Evolutionary conservation across 495 filamentous ascomycete species (phyloP).

Genomic region (Podospora tetraspora): DNA sequence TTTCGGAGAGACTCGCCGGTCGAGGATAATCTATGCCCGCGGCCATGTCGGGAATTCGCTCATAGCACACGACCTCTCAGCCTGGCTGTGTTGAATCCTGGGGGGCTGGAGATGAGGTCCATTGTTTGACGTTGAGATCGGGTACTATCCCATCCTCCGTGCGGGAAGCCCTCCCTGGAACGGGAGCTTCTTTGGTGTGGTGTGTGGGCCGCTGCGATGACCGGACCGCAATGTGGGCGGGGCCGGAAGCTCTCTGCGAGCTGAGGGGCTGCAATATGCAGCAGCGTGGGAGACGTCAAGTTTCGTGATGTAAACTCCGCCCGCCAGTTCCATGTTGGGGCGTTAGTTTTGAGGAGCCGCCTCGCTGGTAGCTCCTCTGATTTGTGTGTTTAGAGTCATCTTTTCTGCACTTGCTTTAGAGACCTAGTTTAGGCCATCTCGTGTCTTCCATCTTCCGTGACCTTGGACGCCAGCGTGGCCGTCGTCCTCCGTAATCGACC

Average conservation of each 20-base stretch:
- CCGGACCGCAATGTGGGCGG: neutral
- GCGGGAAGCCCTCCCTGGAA: neutral
- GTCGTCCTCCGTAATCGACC: neutral
- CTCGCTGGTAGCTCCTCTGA: conserved; percentile 8
- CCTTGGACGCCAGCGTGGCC: neutral
- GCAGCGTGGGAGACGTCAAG: neutral
- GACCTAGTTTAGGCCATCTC: neutral
- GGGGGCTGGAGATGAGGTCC: neutral
- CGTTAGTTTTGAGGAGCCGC: neutral
- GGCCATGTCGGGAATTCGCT: neutral
- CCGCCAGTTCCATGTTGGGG: neutral
- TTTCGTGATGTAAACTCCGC: neutral
- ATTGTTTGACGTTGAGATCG: neutral
- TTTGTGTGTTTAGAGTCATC: conserved; percentile 1
- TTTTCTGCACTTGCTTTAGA: neutral
- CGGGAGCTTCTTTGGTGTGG: neutral
- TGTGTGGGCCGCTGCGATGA: neutral
- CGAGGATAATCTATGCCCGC: neutral
- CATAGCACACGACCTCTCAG: neutral
- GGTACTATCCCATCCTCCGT: neutral
- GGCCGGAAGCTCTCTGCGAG: neutral
- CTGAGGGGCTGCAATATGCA: neutral
- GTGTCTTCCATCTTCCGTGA: neutral
- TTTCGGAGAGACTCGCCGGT: neutral
- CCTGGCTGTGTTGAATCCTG: neutral